Evolutionary conservation across 495 filamentous ascomycete species (phyloP).

Genomic region (Xylaria nigripes): DNA sequence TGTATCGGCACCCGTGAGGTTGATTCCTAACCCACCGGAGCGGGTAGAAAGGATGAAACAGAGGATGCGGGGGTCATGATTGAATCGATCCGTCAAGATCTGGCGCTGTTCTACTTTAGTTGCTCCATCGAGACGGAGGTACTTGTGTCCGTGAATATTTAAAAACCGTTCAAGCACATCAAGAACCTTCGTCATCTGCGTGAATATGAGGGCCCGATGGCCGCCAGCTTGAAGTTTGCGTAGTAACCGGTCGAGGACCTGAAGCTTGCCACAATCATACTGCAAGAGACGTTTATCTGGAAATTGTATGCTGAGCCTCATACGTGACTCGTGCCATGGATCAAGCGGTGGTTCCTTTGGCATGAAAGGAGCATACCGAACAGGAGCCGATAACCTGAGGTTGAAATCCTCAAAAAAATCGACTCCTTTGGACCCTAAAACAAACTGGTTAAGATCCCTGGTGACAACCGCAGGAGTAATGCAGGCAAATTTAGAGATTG

Average conservation of each 20-base stretch:
- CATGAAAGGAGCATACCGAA: slow-evolving; percentile 40
- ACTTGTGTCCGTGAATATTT: slow-evolving; percentile 96
- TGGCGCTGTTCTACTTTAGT: slow-evolving; percentile 95
- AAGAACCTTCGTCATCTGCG: slow-evolving; percentile 98
- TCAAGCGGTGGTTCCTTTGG: slow-evolving; percentile 51
- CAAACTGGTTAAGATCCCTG: slow-evolving; percentile 59
- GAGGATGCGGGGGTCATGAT: slow-evolving; percentile 83
- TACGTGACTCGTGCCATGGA: slow-evolving; percentile 87
- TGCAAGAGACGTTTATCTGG: slow-evolving; percentile 91
- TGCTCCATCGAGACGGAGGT: slow-evolving; percentile 87
- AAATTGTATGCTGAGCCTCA: slow-evolving; percentile 91
- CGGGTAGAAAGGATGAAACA: slow-evolving; percentile 93
- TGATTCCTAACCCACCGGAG: slow-evolving; percentile 92
- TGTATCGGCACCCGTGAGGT: slow-evolving; percentile 91
- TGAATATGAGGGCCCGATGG: slow-evolving; percentile 94
- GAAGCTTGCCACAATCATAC: slow-evolving; percentile 97
- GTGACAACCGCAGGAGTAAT: slow-evolving; percentile 84
- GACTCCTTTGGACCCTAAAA: slow-evolving; percentile 53
- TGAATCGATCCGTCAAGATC: slow-evolving; percentile 93
- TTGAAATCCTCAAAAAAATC: slow-evolving; percentile 49
- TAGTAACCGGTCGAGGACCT: slow-evolving; percentile 78
- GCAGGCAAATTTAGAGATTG: slow-evolving; percentile 81
- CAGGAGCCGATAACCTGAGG: slow-evolving; percentile 36
- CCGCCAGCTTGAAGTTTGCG: slow-evolving; percentile 81
- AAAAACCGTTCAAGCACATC: slow-evolving; percentile 97